Conservation (phyloP, 306 rosid species). For the Cucumis hystrix region DNA sequence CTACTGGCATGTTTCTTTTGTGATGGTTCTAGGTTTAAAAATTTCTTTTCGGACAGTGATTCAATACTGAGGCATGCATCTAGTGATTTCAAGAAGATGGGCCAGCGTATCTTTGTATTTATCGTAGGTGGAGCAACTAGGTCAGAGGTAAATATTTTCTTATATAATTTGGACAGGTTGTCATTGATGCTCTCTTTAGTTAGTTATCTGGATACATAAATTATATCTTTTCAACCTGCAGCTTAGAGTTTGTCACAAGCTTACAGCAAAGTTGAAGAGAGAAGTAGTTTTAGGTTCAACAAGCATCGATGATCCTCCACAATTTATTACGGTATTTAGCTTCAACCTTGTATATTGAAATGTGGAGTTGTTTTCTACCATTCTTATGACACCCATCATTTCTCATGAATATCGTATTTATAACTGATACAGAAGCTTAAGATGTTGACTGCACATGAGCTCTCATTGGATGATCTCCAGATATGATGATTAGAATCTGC, state of each 20-base stretch:
- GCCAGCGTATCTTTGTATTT: constrained; percentile 75
- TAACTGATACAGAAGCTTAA: constrained; percentile 60
- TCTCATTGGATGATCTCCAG: constrained; percentile 76
- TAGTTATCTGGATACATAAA: background rate
- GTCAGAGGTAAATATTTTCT: constrained; percentile 56
- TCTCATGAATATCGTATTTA: background rate
- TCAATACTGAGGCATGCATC: constrained; percentile 76
- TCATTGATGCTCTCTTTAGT: background rate
- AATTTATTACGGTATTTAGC: constrained; percentile 53
- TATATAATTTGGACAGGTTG: background rate
- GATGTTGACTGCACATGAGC: constrained; percentile 49
- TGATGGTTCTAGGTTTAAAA: background rate
- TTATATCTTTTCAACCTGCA: constrained; percentile 13
- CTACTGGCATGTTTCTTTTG: background rate
- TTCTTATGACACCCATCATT: background rate
- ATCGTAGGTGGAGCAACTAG: constrained; percentile 94
- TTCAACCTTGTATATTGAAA: background rate
- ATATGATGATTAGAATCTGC: constrained; percentile 26
- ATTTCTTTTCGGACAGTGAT: constrained; percentile 21
- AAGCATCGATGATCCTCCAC: constrained; percentile 85
- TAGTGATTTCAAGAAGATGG: constrained; percentile 84
- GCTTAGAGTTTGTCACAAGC: constrained; percentile 97
- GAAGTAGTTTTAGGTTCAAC: constrained; percentile 88
- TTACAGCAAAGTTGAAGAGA: constrained; percentile 61
- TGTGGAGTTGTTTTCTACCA: background rate